Evolutionary conservation across 2,329 filamentous ascomycete species (phyloP).

Genomic region (Curvularia eragrostidis): DNA sequence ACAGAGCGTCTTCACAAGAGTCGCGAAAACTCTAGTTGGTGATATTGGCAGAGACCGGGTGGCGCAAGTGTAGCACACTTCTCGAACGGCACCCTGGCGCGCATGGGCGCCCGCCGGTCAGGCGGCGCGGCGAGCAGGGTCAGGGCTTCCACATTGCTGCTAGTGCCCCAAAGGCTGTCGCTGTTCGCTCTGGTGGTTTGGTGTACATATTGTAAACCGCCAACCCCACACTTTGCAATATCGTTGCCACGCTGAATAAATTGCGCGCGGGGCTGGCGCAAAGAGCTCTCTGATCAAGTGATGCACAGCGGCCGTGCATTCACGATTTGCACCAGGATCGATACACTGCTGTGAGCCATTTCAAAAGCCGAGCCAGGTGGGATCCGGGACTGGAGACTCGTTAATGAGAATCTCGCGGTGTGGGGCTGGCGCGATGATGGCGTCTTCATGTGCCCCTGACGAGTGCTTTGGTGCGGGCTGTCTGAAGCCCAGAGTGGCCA

Average conservation of each 20-base stretch:
- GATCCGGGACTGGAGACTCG: conserved; percentile 10
- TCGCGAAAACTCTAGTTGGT: neutral
- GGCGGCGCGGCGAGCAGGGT: conserved; percentile 9
- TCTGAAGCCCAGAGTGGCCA: neutral
- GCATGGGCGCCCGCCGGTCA: conserved; percentile 1
- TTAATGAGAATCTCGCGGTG: conserved; percentile 4
- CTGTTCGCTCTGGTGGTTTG: conserved; percentile 15
- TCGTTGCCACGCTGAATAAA: conserved; percentile 29
- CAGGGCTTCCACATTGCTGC: conserved; percentile 2
- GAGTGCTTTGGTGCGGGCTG: neutral
- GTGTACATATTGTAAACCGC: conserved; percentile 15
- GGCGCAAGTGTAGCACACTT: conserved; percentile 18
- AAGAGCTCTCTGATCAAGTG: conserved; percentile 24
- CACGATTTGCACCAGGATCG: conserved; percentile 13
- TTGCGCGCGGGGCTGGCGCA: conserved; percentile 18
- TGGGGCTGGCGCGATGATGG: neutral
- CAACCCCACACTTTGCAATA: conserved; percentile 30
- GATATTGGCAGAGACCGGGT: conserved; percentile 12
- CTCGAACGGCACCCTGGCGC: conserved; percentile 11
- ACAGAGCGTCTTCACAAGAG: neutral
- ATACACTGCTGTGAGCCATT: conserved; percentile 21
- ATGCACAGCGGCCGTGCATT: conserved; percentile 10
- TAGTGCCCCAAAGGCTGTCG: conserved; percentile 1
- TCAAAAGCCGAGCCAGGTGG: conserved; percentile 22
- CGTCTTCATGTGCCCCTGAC: neutral